These are phyloP conservation scores for Passalora sequoiae DNA, from an alignment of 2,329 filamentous ascomycete genomes.

Conservation along the genomic window DNA sequence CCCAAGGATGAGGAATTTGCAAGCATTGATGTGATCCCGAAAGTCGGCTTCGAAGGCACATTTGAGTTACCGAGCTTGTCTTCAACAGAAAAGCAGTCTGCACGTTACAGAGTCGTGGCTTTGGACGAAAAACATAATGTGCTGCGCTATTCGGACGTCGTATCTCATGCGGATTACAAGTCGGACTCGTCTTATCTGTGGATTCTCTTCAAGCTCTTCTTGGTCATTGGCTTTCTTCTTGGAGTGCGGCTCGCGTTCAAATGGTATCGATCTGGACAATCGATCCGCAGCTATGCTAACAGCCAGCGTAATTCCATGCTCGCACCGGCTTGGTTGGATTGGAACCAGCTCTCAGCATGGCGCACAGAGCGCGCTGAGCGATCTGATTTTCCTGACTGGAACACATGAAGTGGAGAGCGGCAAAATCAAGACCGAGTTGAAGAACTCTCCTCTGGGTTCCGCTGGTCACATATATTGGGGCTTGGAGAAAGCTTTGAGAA, in stretches of 20 bases:
- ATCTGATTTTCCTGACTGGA: background rate
- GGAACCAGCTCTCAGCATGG: background rate
- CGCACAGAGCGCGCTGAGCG: background rate
- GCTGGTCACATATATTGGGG: no score
- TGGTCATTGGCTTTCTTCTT: constrained; percentile 17
- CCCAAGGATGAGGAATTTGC: constrained; percentile 60
- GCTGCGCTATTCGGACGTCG: constrained; percentile 16
- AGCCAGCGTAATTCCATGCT: background rate
- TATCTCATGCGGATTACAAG: constrained; percentile 2
- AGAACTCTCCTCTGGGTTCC: no score
- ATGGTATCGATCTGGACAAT: constrained; percentile 12
- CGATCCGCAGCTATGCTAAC: constrained; percentile 1
- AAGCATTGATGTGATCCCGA: constrained; percentile 19
- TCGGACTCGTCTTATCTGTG: constrained; percentile 14
- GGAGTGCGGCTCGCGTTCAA: constrained; percentile 16
- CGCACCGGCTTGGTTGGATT: constrained; percentile 1
- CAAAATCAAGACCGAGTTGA: background rate
- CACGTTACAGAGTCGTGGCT: constrained; percentile 21
- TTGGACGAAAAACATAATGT: constrained; percentile 21
- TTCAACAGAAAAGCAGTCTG: constrained; percentile 7
- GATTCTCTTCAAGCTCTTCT: constrained; percentile 19
- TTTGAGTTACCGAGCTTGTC: constrained; percentile 15
- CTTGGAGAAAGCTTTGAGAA: no score
- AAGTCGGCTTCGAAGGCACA: constrained; percentile 24
- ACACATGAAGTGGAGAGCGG: background rate